Evolutionary conservation across 1,284 basidiomycete genomes (phyloP).

Genomic region (Marasmius sp.): DNA sequence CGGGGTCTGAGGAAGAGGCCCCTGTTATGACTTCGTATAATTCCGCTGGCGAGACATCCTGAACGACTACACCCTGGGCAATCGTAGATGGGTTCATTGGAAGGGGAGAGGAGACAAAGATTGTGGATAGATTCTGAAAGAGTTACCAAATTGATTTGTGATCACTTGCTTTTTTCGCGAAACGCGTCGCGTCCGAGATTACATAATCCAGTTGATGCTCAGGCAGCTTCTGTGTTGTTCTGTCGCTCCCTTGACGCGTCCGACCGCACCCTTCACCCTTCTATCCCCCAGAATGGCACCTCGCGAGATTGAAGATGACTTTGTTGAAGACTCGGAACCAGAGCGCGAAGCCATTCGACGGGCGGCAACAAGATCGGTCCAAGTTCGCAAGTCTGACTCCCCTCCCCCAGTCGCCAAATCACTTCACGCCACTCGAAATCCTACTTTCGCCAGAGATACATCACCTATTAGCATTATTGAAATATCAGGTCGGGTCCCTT

Average conservation of each 20-base stretch:
- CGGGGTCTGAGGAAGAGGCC: slow-evolving; percentile 71
- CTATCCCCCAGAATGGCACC: slow-evolving; percentile 3
- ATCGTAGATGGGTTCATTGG: neutral
- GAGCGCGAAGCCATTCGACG: slow-evolving; percentile 53
- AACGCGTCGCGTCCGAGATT: neutral
- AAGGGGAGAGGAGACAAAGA: neutral
- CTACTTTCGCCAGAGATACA: slow-evolving; percentile 17
- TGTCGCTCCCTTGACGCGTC: neutral
- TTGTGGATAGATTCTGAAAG: neutral
- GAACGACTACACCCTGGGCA: slow-evolving; percentile 24
- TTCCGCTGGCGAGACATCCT: slow-evolving; percentile 55
- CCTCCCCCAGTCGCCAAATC: neutral
- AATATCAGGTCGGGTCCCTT: slow-evolving; percentile 17
- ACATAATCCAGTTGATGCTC: neutral
- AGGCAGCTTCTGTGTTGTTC: neutral
- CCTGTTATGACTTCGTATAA: slow-evolving; percentile 62
- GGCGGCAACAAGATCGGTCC: neutral
- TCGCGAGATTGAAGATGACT: slow-evolving; percentile 29
- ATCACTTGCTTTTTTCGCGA: neutral
- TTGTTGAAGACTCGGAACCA: slow-evolving; percentile 69
- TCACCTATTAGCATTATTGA: slow-evolving; percentile 12
- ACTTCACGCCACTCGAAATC: neutral
- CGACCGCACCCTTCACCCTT: neutral
- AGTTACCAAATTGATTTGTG: neutral
- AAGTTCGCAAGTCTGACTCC: neutral